Base-by-base conservation (phyloP, 2,329 filamentous ascomycete species). In the Sarocladium strictum region DNA sequence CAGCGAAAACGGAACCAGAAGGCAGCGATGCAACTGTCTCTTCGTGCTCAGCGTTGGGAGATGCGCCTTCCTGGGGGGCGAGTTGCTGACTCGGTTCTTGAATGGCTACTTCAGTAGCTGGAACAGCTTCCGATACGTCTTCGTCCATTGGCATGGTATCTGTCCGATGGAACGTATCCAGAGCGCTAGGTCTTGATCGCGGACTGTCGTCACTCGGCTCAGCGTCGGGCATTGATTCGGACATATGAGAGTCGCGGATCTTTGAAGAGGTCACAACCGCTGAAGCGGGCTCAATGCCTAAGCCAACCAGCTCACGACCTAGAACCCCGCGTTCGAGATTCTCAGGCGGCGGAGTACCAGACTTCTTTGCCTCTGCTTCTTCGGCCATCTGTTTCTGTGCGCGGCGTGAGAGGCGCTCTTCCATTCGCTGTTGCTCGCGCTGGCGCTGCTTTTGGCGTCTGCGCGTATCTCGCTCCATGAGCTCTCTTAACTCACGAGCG, bases 391-490 rank as follows among this genome's bases (percentile, higher is more conserved):
- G 84, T 61, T 82, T 83, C 62, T 92, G 88, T 53, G 84, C 85
- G 58, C 82, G 78, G 53, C 82, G 78, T 38, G 84, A 79, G 23
- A 94, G 71, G 56, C 80, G 83, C 54, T 79, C 79, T 60, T 87
- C 83, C 23, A 85, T 71, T 59, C 79, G 83, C 58, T 90, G 84
- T 58, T 84, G 81, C 21, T 93, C 86, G 35, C 78, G 78, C 55
- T 80, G 76, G 53, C 79, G 81, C 70, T 89, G 92, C 66, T 84
- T 84, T 60, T 96, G 89, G 59, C 81, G 84, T 55, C 94, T 81
- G 63, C 92, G 83, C 60, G 86, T 80, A 64, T 99, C 94, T 57
- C 94, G 79, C 63, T 99, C 94, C 81, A 99, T 87, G 27, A 97
- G 76, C 65, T 96, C 89, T 56, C 93, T 82, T 37, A 99, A 69